Evolutionary conservation across 2,329 filamentous ascomycete genomes (phyloP), one percentile per base, ranked within the genome.

Genomic region (Thermoascus crustaceus): DNA sequence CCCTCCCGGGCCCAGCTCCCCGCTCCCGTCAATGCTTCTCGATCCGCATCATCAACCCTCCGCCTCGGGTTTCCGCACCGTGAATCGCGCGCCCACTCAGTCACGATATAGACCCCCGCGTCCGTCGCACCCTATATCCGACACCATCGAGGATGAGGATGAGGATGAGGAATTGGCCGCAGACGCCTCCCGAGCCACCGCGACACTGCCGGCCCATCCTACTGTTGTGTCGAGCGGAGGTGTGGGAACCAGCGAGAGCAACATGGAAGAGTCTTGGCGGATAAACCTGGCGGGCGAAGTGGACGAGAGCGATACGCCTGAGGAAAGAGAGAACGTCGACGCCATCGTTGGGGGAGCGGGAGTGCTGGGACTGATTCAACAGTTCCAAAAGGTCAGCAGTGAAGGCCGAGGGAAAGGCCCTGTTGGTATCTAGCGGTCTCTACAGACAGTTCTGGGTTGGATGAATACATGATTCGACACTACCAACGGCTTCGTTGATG

Each of bases 361-460:
- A 2, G 78, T 82, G 4, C 56, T 83, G 39, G 78, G 78, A 6
- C 55, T 83, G 45, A 66, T 83, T 38, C 75, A 79, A 52, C 76
- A 83, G 49, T 82, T 82, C 48, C 75, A 78, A 42, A 77, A 75
- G 57, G 76, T 73, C 23, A 60, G 57, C 31, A 56, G 57, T 29
- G 58, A 62, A 32, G 57, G 57, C n/a, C 50, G 60, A 20, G 50
- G 52, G 30, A 54, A 58, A 7, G 52, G 52, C n/a, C 46, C 50
- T 3, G 51, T 60, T 36, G 57, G 57, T 6, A 55, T 63, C n/a
- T 62, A 48, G 40, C 32, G 17, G 3, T 25, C 20, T 10, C 22
- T 29, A 10, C n/a, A n/a, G n/a, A n/a, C n/a, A n/a, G n/a, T n/a
- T n/a, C n/a, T n/a, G n/a, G n/a, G n/a, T n/a, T n/a, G n/a, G n/a